These are phyloP conservation scores for Pyrus bretschneideri DNA, from an alignment of 306 rosid genomes.

Conservation along the genomic window DNA sequence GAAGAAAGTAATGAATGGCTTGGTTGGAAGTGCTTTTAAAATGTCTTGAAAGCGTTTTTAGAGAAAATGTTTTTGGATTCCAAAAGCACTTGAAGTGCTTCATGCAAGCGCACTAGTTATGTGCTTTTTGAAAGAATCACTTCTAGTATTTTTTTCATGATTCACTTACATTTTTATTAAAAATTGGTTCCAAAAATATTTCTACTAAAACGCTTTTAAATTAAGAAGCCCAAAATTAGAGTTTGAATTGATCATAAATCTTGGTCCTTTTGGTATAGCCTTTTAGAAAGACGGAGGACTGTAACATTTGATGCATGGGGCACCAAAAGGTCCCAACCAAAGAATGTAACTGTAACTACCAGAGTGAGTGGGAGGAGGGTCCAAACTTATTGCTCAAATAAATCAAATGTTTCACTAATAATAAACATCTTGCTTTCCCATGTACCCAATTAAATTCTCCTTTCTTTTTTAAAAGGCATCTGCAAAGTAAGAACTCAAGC, in stretches of 20 bases:
- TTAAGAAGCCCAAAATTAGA: not conserved
- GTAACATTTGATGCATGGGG: conserved; percentile 13
- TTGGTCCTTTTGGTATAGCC: conserved; percentile 23
- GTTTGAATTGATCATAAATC: conserved; percentile 9
- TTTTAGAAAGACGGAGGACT: conserved; percentile 19
- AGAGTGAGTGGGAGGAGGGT: conserved; percentile 27
- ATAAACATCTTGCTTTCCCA: not conserved
- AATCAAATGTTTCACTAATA: not conserved
- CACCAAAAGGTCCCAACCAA: conserved; percentile 11
- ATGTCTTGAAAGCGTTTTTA: too few species aligned
- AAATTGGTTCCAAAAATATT: too few species aligned
- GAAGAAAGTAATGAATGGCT: not conserved
- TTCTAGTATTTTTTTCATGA: too few species aligned
- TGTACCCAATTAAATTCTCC: not conserved
- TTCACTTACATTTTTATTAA: too few species aligned
- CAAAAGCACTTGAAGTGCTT: too few species aligned
- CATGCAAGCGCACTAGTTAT: too few species aligned
- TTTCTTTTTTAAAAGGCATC: not conserved
- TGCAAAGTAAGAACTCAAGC: conserved; percentile 5
- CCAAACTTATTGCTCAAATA: conserved; percentile 32
- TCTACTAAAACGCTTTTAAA: too few species aligned
- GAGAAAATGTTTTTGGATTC: too few species aligned
- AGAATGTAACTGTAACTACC: conserved; percentile 28
- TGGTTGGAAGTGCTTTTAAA: too few species aligned
- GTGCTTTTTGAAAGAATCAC: too few species aligned